Evolutionary conservation across 305 asterid genomes (phyloP), one percentile per base, ranked within the genome.

Genomic region (Fraxinus greggii): DNA sequence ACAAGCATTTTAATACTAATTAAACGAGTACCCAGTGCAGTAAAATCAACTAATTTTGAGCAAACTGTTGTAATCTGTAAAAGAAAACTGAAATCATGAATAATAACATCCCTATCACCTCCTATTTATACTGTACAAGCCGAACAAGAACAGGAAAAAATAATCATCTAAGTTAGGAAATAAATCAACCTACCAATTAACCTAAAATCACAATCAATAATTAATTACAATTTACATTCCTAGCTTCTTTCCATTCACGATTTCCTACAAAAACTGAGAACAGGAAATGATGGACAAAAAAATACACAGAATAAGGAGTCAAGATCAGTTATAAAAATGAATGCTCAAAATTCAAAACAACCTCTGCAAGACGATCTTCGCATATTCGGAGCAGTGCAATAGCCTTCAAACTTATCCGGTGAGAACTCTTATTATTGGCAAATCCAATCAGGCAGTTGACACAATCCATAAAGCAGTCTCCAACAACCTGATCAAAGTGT

Each of bases 321-420:
- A 63, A 80, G 48, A 45, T 17, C 45, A 45, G 73, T 59, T 73
- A 33, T 42, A 28, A 77, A 78, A 78, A 70, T 7, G 72, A 72
- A 69, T 36, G 45, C 48, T 10, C 79, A 59, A 83, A 75, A 84
- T 35, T 81, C 73, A 69, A 82, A 72, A 85, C 87, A 80, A 97
- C 99, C 99, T 97, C 99, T 13, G 99, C 99, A 87, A 97, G 98
- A 76, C 99, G 98, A 87, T 97, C 99, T 90, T 97, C 99, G n/a
- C 99, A 97, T 86, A 97, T 95, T 73, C 99, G 99, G 76, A 97
- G 98, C 76, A 97, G 95, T 80, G 99, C 99, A 89, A 97, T 97
- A 83, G 99, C 98, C 89, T 97, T 97, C 91, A 97, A 94, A 88
- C 99, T 97, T 88, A 97, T 97, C 51, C 99, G 92, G 81, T 88